Evolutionary conservation across 257 asterid species (phyloP).

Genomic region (Solanum pimpinellifolium): DNA sequence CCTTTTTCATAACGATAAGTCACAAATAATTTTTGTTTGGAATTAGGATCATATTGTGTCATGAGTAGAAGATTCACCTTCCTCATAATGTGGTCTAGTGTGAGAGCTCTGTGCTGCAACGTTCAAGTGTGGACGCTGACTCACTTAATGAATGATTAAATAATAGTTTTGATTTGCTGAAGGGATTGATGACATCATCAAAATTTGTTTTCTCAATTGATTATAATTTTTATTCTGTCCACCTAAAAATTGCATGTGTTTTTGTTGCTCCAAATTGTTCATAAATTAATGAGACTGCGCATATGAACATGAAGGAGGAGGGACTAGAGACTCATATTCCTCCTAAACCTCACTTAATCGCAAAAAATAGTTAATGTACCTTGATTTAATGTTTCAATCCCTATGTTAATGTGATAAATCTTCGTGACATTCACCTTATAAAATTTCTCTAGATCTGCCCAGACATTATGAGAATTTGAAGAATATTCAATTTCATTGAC

Average conservation of each 20-base stretch:
- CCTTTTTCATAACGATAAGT: no score
- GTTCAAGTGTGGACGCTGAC: no score
- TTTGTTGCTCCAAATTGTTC: background rate
- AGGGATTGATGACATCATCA: no score
- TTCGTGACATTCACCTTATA: background rate
- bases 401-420: background rate
- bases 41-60: no score
- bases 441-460: background rate
- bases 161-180: no score
- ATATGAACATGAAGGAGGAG: background rate
- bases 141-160: no score
- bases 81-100: no score
- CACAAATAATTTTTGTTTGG: no score
- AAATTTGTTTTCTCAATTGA: no score
- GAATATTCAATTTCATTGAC: background rate
- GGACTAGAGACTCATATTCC: background rate
- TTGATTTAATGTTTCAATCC: background rate
- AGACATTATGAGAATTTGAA: background rate
- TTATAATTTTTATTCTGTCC: no score
- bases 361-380: background rate
- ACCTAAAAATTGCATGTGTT: background rate
- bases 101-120: no score
- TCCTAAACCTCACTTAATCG: background rate
- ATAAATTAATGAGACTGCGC: background rate
- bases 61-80: no score